Base-by-base conservation (phyloP, 495 filamentous ascomycete species). In the Aspergillus ostianus region DNA sequence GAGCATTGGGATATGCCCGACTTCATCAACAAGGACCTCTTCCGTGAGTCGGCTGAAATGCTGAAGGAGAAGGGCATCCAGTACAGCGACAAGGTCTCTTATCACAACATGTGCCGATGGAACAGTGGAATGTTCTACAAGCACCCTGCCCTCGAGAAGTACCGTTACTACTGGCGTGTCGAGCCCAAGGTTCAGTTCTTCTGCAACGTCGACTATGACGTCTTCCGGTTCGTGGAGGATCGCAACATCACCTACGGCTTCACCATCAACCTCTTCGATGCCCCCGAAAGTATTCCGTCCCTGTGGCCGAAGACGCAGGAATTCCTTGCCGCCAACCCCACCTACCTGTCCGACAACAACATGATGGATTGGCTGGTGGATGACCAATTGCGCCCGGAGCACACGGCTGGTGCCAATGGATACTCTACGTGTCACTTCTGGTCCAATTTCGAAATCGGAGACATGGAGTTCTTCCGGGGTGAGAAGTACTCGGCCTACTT, bases 381-480 rank as follows among this genome's bases (percentile, higher is more conserved):
- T 67, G 84, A 83, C 45, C 71, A 80, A 47, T 81, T 85, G 53
- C 83, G 95, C 51, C 94, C 95, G 8, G 83, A 91, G 18, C 90
- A 97, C 73, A 90, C 88, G 65, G 61, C 77, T 19, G 84, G 86
- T 51, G 93, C 91, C 30, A 86, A 94, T 59, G 94, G 94, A 44
- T 98, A 97, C 80, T 94, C 90, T 12, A 98, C 95, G n/a, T 99
- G 95, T 73, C 95, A 99, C 75, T 99, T 99, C 80, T 99, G 95
- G 95, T 92, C 86, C 59, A 99, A 99, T 76, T 99, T 99, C 68
- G 95, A 99, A 76, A 95, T 99, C 65, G 95, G 86, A 36, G 92
- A 97, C 70, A 85, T 99, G 85, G 84, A 82, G 60, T 97, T 99
- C 78, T 99, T 93, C 91, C 82, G 95, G 12, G 89, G 92, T 65